These are phyloP conservation scores for Fusarium musae DNA, from an alignment of 2,329 filamentous ascomycete species.

Conservation along the genomic window DNA sequence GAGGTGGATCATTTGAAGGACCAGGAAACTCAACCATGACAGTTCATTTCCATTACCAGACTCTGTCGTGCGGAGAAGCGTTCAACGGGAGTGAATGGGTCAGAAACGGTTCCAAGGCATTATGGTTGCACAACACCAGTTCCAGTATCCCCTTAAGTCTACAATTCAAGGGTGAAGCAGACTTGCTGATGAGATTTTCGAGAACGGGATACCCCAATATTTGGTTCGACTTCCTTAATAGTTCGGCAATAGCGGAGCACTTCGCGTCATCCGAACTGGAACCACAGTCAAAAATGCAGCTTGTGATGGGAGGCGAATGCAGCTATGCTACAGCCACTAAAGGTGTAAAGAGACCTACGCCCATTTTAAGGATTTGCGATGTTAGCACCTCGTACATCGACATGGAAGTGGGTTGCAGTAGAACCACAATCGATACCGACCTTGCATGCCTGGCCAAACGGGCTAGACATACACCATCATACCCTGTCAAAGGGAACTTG, in stretches of 20 bases:
- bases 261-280: neutral
- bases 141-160: too few relatives aligned
- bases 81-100: neutral
- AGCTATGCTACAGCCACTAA: too few relatives aligned
- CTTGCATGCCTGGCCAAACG: neutral
- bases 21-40: slow-evolving; percentile 5
- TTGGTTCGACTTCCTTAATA: neutral
- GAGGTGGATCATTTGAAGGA: neutral
- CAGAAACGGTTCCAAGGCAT: neutral
- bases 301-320: neutral
- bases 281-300: neutral
- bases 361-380: neutral
- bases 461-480: neutral
- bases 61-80: neutral
- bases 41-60: neutral
- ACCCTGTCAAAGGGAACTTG: neutral
- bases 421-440: neutral
- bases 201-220: neutral
- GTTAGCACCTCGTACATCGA: slow-evolving; percentile 3
- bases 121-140: neutral
- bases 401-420: neutral
- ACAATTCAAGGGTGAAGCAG: too few relatives aligned
- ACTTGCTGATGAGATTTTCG: too few relatives aligned
- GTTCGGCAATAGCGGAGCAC: too few relatives aligned
- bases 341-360: too few relatives aligned